These are phyloP conservation scores for Globisporangium parvum DNA, from an alignment of 352 stramenopile genomes.

Conservation along the genomic window DNA sequence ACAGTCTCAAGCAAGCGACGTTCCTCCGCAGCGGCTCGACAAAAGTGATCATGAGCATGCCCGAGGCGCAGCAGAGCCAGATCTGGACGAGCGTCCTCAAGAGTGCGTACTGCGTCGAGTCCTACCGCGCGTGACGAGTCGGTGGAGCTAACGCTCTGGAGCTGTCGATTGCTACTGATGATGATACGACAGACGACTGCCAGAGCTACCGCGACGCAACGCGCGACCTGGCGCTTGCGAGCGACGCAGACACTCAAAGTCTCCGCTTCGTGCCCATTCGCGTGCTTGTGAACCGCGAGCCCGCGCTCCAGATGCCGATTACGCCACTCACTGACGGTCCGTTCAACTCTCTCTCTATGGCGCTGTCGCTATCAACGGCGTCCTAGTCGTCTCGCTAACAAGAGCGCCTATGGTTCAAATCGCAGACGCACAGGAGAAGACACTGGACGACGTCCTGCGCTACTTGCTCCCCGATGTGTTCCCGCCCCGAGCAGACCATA, in stretches of 20 bases:
- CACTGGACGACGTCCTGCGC: slow-evolving; percentile 38
- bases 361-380: neutral
- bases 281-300: slow-evolving; percentile 45
- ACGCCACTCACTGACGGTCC: slow-evolving; percentile 34
- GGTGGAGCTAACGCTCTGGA: no score
- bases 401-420: neutral
- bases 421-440: slow-evolving; percentile 31
- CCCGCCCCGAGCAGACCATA: slow-evolving; percentile 6
- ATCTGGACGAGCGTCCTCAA: slow-evolving; percentile 72
- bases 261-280: slow-evolving; percentile 56
- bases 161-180: no score
- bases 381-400: neutral
- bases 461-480: slow-evolving; percentile 68
- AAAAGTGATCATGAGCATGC: slow-evolving; percentile 75
- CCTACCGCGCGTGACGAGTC: no score
- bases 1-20: slow-evolving; percentile 76
- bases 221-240: slow-evolving; percentile 32
- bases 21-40: slow-evolving; percentile 72
- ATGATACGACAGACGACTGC: slow-evolving; percentile 28
- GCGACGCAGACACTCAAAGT: slow-evolving; percentile 20
- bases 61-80: slow-evolving; percentile 71
- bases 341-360: neutral
- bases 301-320: slow-evolving; percentile 71
- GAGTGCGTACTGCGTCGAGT: slow-evolving; percentile 15
- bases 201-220: slow-evolving; percentile 51